Conservation (phyloP, 345 rosid species). For the Hibiscus mutabilis region DNA sequence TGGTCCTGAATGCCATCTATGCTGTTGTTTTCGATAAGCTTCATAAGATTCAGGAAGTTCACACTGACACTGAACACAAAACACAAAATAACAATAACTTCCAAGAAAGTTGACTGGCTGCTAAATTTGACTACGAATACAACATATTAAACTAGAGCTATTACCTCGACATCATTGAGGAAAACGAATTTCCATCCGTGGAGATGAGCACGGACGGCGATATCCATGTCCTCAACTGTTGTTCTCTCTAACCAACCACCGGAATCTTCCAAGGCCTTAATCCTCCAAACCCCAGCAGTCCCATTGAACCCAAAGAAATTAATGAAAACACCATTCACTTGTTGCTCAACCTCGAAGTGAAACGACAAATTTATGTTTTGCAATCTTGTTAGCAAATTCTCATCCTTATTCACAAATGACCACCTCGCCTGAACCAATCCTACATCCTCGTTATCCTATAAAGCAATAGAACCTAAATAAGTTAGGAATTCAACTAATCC, state of each 20-base stretch:
- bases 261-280: neutral
- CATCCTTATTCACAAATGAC: neutral
- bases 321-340: neutral
- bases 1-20: neutral
- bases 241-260: neutral
- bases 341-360: neutral
- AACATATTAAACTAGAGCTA: neutral
- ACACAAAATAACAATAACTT: neutral
- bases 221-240: neutral
- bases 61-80: neutral
- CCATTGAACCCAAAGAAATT: neutral
- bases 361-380: neutral
- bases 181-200: neutral
- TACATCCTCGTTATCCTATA: conserved; percentile 52
- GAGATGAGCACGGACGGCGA: neutral
- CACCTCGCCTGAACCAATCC: neutral
- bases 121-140: too few species aligned
- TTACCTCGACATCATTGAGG: neutral
- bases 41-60: neutral
- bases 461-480: neutral
- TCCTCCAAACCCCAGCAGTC: neutral
- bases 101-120: too few species aligned
- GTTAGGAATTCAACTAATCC: neutral
- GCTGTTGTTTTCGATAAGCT: neutral
- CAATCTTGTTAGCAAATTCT: neutral